Percentiles rank a stretch among this genome's conserved stretches.
Evolutionary conservation across 805 yeast genomes (phyloP).

Genomic region (Candida broadrunensis): DNA sequence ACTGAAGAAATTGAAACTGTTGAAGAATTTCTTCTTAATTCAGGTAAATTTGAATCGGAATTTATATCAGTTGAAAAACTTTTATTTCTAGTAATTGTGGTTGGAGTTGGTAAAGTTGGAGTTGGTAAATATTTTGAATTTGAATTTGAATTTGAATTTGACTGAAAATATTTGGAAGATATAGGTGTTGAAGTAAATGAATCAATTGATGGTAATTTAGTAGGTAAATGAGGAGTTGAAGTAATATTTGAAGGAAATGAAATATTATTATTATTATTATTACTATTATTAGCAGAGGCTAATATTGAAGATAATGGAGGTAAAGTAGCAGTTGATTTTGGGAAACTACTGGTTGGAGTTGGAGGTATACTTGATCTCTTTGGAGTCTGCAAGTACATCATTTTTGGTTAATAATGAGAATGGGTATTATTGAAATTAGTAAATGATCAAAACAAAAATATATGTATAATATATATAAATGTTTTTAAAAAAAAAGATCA

Average conservation of each 20-base stretch:
- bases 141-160: neutral
- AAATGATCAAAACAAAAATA: too few relatives aligned
- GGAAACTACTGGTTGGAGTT: conserved; percentile 8
- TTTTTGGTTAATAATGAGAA: neutral
- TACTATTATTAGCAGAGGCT: conserved; percentile 3
- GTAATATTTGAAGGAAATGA: neutral
- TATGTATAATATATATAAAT: too few relatives aligned
- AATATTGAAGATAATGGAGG: conserved; percentile 41
- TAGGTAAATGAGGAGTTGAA: conserved; percentile 1
- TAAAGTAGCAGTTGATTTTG: conserved; percentile 10
- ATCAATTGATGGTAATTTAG: conserved; percentile 25
- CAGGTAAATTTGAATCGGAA: neutral
- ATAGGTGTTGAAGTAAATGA: conserved; percentile 17
- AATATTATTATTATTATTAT: conserved; percentile 8
- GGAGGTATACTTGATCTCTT: conserved; percentile 29
- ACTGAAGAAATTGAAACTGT: neutral
- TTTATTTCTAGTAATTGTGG: neutral
- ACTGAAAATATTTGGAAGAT: conserved; percentile 7
- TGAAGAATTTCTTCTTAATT: neutral
- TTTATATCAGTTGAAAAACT: neutral
- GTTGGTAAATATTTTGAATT: neutral
- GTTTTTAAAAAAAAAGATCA: too few relatives aligned
- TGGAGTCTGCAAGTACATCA: conserved; percentile 31
- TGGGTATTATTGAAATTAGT: too few relatives aligned
- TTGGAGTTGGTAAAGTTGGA: conserved; percentile 1